Evolutionary conservation across 2,329 filamentous ascomycete genomes (phyloP).

Genomic region (Cladobotryum mycophilum): DNA sequence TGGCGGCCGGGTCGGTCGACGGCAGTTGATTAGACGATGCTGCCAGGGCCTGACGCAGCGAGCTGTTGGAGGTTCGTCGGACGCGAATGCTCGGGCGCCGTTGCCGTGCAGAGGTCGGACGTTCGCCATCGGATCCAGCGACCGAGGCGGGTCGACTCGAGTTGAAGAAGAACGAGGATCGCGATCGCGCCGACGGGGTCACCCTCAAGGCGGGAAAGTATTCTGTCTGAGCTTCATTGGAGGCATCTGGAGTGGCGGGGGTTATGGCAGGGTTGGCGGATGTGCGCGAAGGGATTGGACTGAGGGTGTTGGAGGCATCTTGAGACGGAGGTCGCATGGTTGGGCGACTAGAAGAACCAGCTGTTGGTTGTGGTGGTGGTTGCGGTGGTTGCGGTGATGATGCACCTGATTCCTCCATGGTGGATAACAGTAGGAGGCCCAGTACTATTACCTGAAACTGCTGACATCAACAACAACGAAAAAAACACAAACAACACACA

Average conservation of each 20-base stretch:
- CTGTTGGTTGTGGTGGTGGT: not conserved
- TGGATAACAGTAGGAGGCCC: not conserved
- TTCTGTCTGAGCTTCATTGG: slow-evolving; percentile 5
- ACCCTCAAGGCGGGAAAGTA: slow-evolving; percentile 9
- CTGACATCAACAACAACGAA: too few species aligned
- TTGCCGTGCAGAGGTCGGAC: slow-evolving; percentile 5
- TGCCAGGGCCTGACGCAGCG: not conserved
- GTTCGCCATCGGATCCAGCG: not conserved
- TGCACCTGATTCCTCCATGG: not conserved
- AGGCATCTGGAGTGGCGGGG: slow-evolving; percentile 3
- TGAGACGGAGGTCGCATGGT: not conserved
- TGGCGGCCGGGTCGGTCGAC: not conserved
- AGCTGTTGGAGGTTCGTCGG: slow-evolving; percentile 13
- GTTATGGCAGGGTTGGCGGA: not conserved
- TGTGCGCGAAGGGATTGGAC: not conserved
- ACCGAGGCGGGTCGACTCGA: not conserved
- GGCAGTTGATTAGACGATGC: too few species aligned
- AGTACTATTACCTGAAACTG: not conserved
- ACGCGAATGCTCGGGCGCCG: slow-evolving; percentile 20
- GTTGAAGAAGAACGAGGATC: not conserved
- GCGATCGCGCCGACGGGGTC: slow-evolving; percentile 1
- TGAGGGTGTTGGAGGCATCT: not conserved
- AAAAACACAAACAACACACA: too few species aligned
- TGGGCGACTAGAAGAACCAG: not conserved
- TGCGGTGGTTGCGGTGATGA: not conserved